Evolutionary conservation across 202 grass and related monocot species (phyloP), one percentile per base, ranked within the genome.

Genomic region (Zoysia matrella): DNA sequence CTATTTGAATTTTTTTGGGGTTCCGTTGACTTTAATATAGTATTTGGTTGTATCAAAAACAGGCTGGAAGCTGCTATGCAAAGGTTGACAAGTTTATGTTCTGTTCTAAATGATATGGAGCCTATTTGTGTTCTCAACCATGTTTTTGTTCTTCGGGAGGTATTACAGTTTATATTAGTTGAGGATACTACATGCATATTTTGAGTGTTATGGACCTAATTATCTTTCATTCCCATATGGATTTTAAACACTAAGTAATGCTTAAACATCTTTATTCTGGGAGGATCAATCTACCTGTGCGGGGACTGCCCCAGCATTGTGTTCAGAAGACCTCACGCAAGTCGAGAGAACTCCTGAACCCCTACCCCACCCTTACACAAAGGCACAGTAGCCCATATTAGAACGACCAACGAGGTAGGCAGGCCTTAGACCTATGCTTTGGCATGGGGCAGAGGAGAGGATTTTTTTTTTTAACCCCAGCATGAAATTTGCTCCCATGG

Each of bases 71-170:
- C 95, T 69, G 95, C 95, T 52, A 95, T 95, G 86, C 95, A 98
- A 77, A 98, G 95, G 74, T 44, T 98, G 82, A 95, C 92, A 68
- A 95, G 91, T 98, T 86, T 98, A 65, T 98, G 95, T 81, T 98
- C 95, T 60, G 95, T 98, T 80, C 83, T 98, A 83, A 98, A 98
- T 93, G 95, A 98, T 44, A 98, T 98, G 95, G 95, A 98, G 85
- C 95, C 95, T 78, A 91, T 98, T 76, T 91, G 95, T 90, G 95
- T 98, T 78, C 92, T 95, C 67, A 98, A 98, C 80, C 95, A 98
- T 90, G 95, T 98, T 86, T 98, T 98, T 88, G 89, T 98, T 86
- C 88, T 98, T 51, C 88, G 95, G 8, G 95, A 98, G 95, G 95
- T 95, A 80, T 70, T 53, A 60, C 84, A 81, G 22, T 77, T 86